Evolutionary conservation across 306 rosid genomes (phyloP).

Genomic region (Fragaria iinumae): DNA sequence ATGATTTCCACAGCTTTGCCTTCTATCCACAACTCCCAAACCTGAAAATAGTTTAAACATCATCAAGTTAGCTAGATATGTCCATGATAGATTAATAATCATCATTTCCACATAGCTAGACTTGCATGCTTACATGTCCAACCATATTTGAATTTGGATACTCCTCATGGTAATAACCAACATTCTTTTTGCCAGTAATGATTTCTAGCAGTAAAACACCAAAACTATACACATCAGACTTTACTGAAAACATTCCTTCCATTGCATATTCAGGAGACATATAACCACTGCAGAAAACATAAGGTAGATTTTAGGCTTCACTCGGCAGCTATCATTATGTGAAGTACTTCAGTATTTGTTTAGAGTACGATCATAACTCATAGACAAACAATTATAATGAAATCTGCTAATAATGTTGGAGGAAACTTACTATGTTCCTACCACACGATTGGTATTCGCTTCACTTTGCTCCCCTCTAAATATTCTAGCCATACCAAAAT

Average conservation of each 20-base stretch:
- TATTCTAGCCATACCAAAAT: slow-evolving; percentile 72
- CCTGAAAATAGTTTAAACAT: not conserved
- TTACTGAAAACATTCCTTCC: not conserved
- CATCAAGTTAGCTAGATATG: not conserved
- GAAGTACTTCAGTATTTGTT: no score
- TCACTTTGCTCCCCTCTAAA: slow-evolving; percentile 52
- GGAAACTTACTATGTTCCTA: slow-evolving; percentile 63
- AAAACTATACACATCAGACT: not conserved
- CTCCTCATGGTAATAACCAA: not conserved
- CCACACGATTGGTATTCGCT: slow-evolving; percentile 53
- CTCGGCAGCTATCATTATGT: no score
- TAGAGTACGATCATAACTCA: not conserved
- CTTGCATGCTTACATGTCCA: slow-evolving; percentile 9
- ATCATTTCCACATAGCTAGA: not conserved
- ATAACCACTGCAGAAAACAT: not conserved
- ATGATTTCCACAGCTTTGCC: slow-evolving; percentile 30
- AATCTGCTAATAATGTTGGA: not conserved
- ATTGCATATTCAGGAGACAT: slow-evolving; percentile 1
- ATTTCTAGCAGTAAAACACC: not conserved
- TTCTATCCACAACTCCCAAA: slow-evolving; percentile 12
- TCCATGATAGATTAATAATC: not conserved
- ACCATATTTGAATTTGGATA: not conserved
- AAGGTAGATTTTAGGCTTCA: not conserved
- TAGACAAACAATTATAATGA: not conserved
- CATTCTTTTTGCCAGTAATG: not conserved